Base-by-base conservation (phyloP, 768 basidiomycete species). In the Cyclocybe aegerita region DNA sequence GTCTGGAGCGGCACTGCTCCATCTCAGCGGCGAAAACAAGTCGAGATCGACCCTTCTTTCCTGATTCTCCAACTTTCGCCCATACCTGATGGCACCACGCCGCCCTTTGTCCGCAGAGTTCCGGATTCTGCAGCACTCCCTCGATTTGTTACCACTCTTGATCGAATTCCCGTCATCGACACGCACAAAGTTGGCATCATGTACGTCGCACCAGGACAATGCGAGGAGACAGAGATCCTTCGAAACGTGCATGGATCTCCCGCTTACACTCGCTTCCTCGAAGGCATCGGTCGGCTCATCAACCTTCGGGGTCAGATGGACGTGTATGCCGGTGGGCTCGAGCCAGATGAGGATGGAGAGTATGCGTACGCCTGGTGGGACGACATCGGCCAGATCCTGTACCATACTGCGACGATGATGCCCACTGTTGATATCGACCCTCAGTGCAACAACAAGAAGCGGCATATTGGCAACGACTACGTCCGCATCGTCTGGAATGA, bases 311-410 rank as follows among this genome's bases (percentile, higher is more conserved):
- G 91, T 8, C 93, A 96, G 66, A 78, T 88, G 8, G 94, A 96
- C 62, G 85, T 98, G 12, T 97, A 95, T 65, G 89, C 90, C 2
- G 97, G 95, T 7, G 92, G 93, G 3, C 77, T 98, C 17, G 88
- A 93, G 62, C 84, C 92, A 7, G 90, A 93, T 53, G 83, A 89
- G 60, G 94, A 99, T 61, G 97, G 97, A 10, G 90, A 94, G 67
- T 97, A 95, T 63, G 92, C 96, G 0, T 98, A 98, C 64, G 93
- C 95, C 0, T 99, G 96, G 95, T 97, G 95, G 92, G 94, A 98
- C 66, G 94, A 98, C 61, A 94, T 98, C 43, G 85, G 89, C 4
- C 95, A 98, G 64, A 83, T 97, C 53, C 78, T 98, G 47, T 99
- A 90, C 65, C 97, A 98, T 68, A 88, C 93, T 2, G 90, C 96